A percentile compares a stretch with the other conserved stretches of the same genome.
Conservation (phyloP, 805 yeast species). For the Cyberlindnera sargentensis region DNA sequence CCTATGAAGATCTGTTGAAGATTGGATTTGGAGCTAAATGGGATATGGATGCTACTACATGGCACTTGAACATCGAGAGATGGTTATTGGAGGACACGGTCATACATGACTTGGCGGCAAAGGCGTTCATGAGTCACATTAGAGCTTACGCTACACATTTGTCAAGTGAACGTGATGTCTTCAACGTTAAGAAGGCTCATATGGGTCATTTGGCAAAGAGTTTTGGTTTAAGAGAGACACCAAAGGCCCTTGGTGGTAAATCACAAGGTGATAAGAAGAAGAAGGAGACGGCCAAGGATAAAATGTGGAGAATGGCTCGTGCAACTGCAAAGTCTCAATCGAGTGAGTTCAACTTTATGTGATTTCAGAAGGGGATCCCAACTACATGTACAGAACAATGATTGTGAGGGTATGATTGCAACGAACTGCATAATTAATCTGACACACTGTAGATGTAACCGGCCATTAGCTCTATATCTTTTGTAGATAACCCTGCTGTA, state of each 20-base stretch:
- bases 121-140: conserved; percentile 82
- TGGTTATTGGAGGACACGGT: conserved; percentile 67
- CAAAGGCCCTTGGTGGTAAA: conserved; percentile 62
- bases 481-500: conserved; percentile 90
- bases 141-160: conserved; percentile 96
- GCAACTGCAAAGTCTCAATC: conserved; percentile 55
- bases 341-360: conserved; percentile 64
- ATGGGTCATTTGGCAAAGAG: conserved; percentile 94
- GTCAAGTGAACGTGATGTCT: conserved; percentile 66
- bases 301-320: conserved; percentile 71
- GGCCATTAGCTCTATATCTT: conserved; percentile 35
- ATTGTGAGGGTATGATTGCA: background rate
- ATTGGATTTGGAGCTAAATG: conserved; percentile 47
- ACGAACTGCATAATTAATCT: too few relatives aligned
- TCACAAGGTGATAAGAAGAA: conserved; percentile 32
- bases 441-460: too few relatives aligned
- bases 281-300: conserved; percentile 64
- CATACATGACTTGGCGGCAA: conserved; percentile 59
- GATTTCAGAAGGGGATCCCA: background rate
- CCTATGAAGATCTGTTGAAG: conserved; percentile 40
- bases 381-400: background rate
- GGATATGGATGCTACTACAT: conserved; percentile 94
- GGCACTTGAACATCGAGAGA: conserved; percentile 88
- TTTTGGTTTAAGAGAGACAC: conserved; percentile 92
- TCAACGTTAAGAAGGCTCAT: conserved; percentile 79